Base-by-base conservation (phyloP, 2,329 filamentous ascomycete species). In the Eurotiales sp. region DNA sequence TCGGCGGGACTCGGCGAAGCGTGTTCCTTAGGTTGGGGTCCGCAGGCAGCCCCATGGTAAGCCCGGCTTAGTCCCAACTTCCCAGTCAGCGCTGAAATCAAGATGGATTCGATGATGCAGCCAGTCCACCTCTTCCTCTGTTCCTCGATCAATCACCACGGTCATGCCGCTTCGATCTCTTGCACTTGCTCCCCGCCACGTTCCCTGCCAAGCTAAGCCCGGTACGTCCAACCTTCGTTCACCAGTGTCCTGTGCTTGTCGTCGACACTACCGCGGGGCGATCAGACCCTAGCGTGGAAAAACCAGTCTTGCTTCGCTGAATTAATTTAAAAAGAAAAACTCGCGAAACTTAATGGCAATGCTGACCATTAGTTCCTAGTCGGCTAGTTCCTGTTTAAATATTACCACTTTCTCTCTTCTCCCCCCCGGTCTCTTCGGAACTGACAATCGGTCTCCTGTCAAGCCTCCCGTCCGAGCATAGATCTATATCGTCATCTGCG, bases 271-370 rank as follows among this genome's bases (percentile, higher is more conserved):
- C 46, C 40, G 40, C 40, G 40, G 40, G 4, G 40, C 46, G 14
- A 42, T 49, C 46, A 50, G 27, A 42, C 37, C 45, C 41, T 50
- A 50, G 39, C 39, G 47, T 43, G 37, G 39, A 50, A 36, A 36
- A 17, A 15, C 22, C 21, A 40, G 46, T 44, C 39, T 21, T 46
- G 41, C 10, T 5, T 27, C 14, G 10, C 29, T 15, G 3, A 34
- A 4, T 34, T 12, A 12, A 36, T 36, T 14, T 17, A 15, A 36
- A 36, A 32, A n/a, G n/a, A n/a, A n/a, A n/a, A n/a, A n/a, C 25
- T 27, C 25, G 14, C 7, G 8, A 5, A 2, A 19, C 12, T 17
- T 11, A 37, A 10, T 12, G 29, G 4, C 29, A 32, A 32, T 14
- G 29, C 29, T 32, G 29, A 32, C 29, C 25, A 14, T 32, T 32